Base-by-base conservation (phyloP, 2,329 filamentous ascomycete species). In the Neurospora crassa region DNA sequence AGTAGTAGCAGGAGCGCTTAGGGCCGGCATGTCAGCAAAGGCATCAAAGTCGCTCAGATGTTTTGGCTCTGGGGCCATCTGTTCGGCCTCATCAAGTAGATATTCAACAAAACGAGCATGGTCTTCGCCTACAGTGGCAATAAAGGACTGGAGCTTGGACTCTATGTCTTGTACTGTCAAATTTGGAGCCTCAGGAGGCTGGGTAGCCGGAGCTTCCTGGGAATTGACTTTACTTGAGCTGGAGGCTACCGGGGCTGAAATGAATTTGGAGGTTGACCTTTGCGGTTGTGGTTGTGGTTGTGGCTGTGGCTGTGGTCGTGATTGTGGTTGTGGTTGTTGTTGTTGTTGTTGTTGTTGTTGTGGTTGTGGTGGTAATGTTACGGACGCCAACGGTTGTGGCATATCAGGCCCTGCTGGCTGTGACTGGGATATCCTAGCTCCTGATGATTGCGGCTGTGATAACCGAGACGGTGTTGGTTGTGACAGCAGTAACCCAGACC, bases 141-240 rank as follows among this genome's bases (percentile, higher is more conserved):
- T 80, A 69, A 83, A 82, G 1, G 77, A 72, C 10, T 77, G 78
- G 40, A 88, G 79, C 6, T 79, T 77, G 5, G 77, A 74, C 42
- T 82, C 82, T n/a, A 87, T 79, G 70, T 82, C 81, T 2, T 81
- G 79, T 20, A 82, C 76, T 1, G 82, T 82, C 82, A 84, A 86
- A 2, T 82, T 63, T 5, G 53, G 53, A n/a, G 29, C 53, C 53
- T 59, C 47, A 8, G 47, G 14, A 18, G 12, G 47, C 14, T 16
- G 47, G 6, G 7, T 59, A 14, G 47, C 12, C 24, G 24, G 14
- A 16, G 10, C 10, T 12, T 47, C 34, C 34, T 47, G 4, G 8
- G 24, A 53, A 53, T 24, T 18, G 29, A 5, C 53, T 11, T 37
- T 29, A 37, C 53, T 63, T 34, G 53, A 37, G 14, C 5, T 10